Evolutionary conservation across 108 stramenopile species (phyloP).

Genomic region (Stephanodiscus triporus): DNA sequence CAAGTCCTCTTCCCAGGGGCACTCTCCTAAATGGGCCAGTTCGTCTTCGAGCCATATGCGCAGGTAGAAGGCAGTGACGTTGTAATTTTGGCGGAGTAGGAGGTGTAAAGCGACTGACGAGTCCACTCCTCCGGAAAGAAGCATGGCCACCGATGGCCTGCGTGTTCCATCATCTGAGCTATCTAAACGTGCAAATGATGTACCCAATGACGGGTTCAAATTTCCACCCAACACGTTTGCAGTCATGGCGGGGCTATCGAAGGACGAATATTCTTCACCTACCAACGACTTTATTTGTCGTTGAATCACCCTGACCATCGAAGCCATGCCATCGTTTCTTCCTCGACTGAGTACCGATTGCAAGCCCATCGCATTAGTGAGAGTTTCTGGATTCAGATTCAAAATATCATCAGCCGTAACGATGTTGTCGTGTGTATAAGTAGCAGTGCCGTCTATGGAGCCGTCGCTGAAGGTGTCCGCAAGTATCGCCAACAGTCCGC

Average conservation of each 20-base stretch:
- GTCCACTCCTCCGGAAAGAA: conserved; percentile 97
- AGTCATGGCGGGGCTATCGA: neutral
- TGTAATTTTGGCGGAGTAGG: conserved; percentile 80
- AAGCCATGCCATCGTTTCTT: conserved; percentile 86
- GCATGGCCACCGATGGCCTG: conserved; percentile 81
- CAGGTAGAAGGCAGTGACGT: conserved; percentile 94
- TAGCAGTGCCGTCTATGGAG: neutral
- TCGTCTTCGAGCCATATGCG: conserved; percentile 99
- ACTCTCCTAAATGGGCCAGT: conserved; percentile 90
- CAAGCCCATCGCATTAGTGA: conserved; percentile 65
- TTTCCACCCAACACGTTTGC: neutral
- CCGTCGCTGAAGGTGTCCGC: conserved; percentile 24
- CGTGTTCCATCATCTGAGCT: neutral
- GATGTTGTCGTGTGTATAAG: neutral
- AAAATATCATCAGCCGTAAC: conserved; percentile 53
- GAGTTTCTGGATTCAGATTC: conserved; percentile 48
- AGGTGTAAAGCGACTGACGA: conserved; percentile 93
- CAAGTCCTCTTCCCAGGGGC: conserved; percentile 96
- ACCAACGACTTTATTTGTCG: conserved; percentile 51
- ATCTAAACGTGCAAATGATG: neutral
- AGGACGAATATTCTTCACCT: neutral
- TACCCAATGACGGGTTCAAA: neutral
- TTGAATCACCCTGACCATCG: conserved; percentile 71
- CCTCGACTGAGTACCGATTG: conserved; percentile 61
- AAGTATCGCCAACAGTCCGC: conserved; percentile 69